Evolutionary conservation across 306 rosid genomes (phyloP).

Genomic region (Chamaecrista fasciculata): DNA sequence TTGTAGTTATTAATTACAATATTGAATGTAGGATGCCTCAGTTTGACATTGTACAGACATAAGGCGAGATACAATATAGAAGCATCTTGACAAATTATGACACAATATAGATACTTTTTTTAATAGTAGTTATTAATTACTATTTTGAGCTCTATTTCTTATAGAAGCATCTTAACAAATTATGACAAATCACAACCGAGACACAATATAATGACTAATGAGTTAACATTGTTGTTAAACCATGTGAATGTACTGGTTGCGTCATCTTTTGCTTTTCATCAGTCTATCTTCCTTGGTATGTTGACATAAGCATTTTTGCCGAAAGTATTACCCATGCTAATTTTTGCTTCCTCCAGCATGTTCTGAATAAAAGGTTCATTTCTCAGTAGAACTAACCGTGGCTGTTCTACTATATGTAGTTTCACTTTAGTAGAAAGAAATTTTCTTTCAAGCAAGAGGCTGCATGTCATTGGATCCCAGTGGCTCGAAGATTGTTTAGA

Average conservation of each 20-base stretch:
- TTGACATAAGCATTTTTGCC: not conserved
- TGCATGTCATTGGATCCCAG: slow-evolving; percentile 65
- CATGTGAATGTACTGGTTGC: not conserved
- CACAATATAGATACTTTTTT: no score
- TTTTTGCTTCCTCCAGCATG: not conserved
- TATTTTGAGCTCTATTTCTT: no score
- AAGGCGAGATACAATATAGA: not conserved
- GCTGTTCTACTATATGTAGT: slow-evolving; percentile 38
- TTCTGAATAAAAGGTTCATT: not conserved
- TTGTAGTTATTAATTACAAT: not conserved
- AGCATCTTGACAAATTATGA: not conserved
- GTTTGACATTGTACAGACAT: not conserved
- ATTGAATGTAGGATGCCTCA: not conserved
- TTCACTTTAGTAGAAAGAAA: slow-evolving; percentile 51
- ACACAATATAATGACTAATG: not conserved
- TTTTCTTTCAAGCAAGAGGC: slow-evolving; percentile 44
- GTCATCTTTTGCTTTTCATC: not conserved
- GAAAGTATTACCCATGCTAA: not conserved
- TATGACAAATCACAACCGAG: not conserved
- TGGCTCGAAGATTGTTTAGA: slow-evolving; percentile 83
- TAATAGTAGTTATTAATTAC: no score
- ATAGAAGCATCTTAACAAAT: not conserved
- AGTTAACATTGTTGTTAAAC: not conserved
- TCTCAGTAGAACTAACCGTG: not conserved
- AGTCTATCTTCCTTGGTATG: not conserved